Evolutionary conservation across 768 basidiomycete species (phyloP), one percentile per base, ranked within the genome.

Genomic region (Podaxis mareebaensis): DNA sequence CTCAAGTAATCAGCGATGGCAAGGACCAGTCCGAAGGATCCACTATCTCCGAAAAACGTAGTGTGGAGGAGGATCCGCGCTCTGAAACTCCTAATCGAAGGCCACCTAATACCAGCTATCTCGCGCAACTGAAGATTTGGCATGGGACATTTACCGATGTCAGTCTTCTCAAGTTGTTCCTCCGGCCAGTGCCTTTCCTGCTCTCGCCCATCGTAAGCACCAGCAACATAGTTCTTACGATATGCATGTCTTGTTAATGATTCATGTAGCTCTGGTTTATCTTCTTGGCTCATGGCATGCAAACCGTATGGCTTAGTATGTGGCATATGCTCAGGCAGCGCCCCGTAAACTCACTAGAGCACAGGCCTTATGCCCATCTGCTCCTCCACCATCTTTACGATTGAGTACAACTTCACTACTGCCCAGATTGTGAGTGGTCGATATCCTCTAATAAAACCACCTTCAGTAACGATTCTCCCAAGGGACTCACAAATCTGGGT

Each of bases 241-340:
- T 12, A 22, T 51, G 17, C 5, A 42, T 26, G 17, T 7, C n/a
- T 8, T 30, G 24, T 30, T 36, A 28, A 30, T 36, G 36, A 17
- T 38, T 11, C 7, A 20, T 17, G 7, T 13, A 74, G 77, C 75
- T 77, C 4, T 75, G 71, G 68, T 79, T 76, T 65, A 68, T 81
- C 11, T 78, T 80, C 66, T 62, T 77, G 20, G 69, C 70, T 1
- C 76, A 77, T 65, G 77, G 76, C 13, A 75, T 80, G 77, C 78
- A 79, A 63, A 79, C 79, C 2, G 79, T 77, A 3, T 80, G 79
- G 79, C 69, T 79, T 39, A 80, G 79, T 80, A 60, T 17, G 73
- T 64, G 44, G 13, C 39, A 2, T 7, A 36, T 39, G n/a, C 15
- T 5, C 22, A 5, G 38, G 13, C n/a, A 15, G 15, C 7, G 15